phyloP scores from a whole-genome alignment of 1,284 basidiomycete species.

The Stereum hirsutum region DNA sequence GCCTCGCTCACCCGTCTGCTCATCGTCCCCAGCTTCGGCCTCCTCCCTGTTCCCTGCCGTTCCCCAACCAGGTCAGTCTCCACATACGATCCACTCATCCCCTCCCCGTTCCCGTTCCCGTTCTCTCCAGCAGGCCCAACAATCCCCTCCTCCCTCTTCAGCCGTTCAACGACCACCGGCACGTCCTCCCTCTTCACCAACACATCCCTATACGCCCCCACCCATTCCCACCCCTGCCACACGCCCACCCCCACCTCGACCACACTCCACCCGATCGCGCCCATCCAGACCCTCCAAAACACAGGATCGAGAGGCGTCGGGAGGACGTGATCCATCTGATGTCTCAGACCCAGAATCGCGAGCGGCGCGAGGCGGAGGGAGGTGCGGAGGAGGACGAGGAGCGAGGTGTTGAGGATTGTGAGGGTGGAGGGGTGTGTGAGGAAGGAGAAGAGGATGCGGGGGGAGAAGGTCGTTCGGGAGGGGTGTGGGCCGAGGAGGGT shows the following conservation, averaged over 20 bases:
- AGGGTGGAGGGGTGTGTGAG: slow-evolving; percentile 22
- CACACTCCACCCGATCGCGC: slow-evolving; percentile 60
- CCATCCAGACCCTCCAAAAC: slow-evolving; percentile 65
- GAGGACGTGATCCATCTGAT: slow-evolving; percentile 28
- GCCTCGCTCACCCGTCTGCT: slow-evolving; percentile 14
- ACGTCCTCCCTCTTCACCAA: slow-evolving; percentile 28
- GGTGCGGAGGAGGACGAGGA: slow-evolving; percentile 41
- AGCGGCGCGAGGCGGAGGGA: slow-evolving; percentile 46
- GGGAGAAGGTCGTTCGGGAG: slow-evolving; percentile 42
- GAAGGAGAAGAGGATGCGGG: slow-evolving; percentile 12
- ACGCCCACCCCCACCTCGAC: slow-evolving; percentile 57
- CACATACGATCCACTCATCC: too few species aligned
- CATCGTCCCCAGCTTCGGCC: slow-evolving; percentile 7
- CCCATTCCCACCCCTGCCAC: slow-evolving; percentile 57
- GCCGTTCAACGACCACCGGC: slow-evolving; percentile 5
- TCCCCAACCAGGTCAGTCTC: too few species aligned
- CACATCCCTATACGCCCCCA: slow-evolving; percentile 57
- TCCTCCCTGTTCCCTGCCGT: too few species aligned
- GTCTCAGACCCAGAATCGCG: slow-evolving; percentile 41
- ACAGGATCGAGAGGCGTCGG: slow-evolving; percentile 48
- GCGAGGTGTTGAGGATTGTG: slow-evolving; percentile 36
- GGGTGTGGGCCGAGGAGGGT: too few species aligned
- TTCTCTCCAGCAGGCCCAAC: too few species aligned
- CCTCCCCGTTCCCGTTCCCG: too few species aligned
- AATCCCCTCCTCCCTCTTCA: too few species aligned